Conservation (phyloP, 768 basidiomycete genomes). For the Pisolithus orientalis region DNA sequence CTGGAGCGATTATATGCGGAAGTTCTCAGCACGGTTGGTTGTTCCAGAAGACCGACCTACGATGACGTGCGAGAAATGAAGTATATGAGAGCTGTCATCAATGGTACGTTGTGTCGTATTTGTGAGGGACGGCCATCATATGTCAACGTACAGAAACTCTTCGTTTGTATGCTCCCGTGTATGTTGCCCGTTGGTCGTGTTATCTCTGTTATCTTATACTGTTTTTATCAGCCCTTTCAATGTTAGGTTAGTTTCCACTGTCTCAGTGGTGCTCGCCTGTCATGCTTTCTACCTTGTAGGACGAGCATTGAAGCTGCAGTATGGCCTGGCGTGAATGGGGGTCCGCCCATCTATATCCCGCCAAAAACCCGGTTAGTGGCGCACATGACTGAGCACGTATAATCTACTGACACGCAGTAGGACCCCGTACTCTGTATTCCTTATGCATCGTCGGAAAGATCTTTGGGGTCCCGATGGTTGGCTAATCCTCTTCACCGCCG, state of each 20-base stretch:
- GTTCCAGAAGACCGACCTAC: constrained; percentile 41
- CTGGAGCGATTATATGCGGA: constrained; percentile 48
- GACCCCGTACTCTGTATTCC: constrained; percentile 16
- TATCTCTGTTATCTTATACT: not conserved
- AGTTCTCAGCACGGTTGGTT: constrained; percentile 47
- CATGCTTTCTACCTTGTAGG: constrained; percentile 8
- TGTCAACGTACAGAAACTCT: constrained; percentile 23
- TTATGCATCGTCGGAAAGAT: constrained; percentile 33
- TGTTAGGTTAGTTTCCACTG: constrained; percentile 8
- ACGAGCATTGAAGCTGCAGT: constrained; percentile 15
- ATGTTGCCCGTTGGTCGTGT: not conserved
- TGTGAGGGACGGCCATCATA: not conserved
- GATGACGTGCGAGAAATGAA: constrained; percentile 59
- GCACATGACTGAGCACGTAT: not conserved
- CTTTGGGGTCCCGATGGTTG: constrained; percentile 25
- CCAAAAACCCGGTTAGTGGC: constrained; percentile 21
- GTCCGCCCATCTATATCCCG: constrained; percentile 28
- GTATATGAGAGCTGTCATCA: constrained; percentile 58
- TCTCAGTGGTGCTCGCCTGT: not conserved
- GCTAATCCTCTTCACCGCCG: not conserved
- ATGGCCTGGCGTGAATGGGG: constrained; percentile 17
- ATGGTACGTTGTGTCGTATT: constrained; percentile 33
- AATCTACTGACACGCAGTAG: constrained; percentile 3
- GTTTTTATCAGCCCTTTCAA: constrained; percentile 13
- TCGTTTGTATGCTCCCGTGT: constrained; percentile 27